Evolutionary conservation across 176 grass and related monocot genomes (phyloP).

Genomic region (Luzula sylvatica): DNA sequence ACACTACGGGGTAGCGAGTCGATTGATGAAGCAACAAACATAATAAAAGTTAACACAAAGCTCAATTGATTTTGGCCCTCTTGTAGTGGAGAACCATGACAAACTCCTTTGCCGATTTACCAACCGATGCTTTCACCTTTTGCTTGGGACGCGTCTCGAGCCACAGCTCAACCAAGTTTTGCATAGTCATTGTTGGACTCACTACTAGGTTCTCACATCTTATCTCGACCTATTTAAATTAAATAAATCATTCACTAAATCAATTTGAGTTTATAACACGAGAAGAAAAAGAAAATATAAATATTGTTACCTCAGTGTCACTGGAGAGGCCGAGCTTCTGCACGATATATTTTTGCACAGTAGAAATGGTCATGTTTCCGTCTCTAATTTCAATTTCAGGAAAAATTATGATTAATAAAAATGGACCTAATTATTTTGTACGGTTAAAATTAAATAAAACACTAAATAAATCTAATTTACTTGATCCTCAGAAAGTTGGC

Average conservation of each 20-base stretch:
- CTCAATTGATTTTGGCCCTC: constrained; percentile 12
- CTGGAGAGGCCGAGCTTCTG: constrained; percentile 64
- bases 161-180: constrained; percentile 58
- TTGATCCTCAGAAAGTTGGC: constrained; percentile 65
- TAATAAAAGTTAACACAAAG: no score
- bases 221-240: constrained; percentile 57
- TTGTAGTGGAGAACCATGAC: constrained; percentile 29
- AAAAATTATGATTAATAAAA: constrained; percentile 16
- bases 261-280: no score
- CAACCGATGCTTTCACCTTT: constrained; percentile 35
- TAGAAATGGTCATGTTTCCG: constrained; percentile 61
- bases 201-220: constrained; percentile 55
- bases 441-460: constrained; percentile 8
- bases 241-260: neutral
- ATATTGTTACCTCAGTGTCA: constrained; percentile 62
- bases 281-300: no score
- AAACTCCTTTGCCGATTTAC: constrained; percentile 55
- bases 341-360: constrained; percentile 67
- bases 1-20: no score
- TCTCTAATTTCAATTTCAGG: constrained; percentile 40
- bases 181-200: constrained; percentile 33
- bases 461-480: constrained; percentile 36
- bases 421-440: no score
- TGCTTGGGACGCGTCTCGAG: constrained; percentile 24
- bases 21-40: no score